Evolutionary conservation across 108 stramenopile genomes (phyloP).

Genomic region (Skeletonema costatum): DNA sequence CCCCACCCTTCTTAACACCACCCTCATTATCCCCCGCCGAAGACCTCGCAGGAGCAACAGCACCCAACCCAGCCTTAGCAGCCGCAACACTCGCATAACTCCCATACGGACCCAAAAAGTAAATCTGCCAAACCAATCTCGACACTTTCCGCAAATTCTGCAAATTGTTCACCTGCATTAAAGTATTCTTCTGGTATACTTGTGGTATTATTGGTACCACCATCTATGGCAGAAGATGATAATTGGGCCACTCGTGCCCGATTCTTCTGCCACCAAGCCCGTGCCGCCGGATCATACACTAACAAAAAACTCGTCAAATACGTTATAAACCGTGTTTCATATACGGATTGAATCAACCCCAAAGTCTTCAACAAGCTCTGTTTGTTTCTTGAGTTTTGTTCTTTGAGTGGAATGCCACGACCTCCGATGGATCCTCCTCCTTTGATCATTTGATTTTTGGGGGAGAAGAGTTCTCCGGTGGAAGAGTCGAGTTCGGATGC

Average conservation of each 20-base stretch:
- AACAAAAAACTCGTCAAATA: slow-evolving; percentile 85
- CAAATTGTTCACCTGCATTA: slow-evolving; percentile 53
- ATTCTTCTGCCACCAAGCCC: slow-evolving; percentile 69
- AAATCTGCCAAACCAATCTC: slow-evolving; percentile 87
- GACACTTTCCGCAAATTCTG: slow-evolving; percentile 85
- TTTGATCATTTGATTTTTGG: slow-evolving; percentile 68
- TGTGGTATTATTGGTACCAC: background rate
- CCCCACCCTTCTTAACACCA: background rate
- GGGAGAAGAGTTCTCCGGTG: slow-evolving; percentile 64
- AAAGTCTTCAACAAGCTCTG: slow-evolving; percentile 15
- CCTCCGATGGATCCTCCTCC: slow-evolving; percentile 60
- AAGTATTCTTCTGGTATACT: slow-evolving; percentile 9
- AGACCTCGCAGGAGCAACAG: slow-evolving; percentile 61
- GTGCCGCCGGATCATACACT: slow-evolving; percentile 79
- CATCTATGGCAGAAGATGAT: background rate
- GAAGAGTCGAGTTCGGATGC: slow-evolving; percentile 57
- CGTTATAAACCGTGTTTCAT: slow-evolving; percentile 79
- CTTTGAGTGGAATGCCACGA: slow-evolving; percentile 34
- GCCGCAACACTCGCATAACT: slow-evolving; percentile 72
- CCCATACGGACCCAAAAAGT: slow-evolving; percentile 88
- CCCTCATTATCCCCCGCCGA: background rate
- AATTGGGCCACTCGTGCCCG: background rate
- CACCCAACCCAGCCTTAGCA: slow-evolving; percentile 70
- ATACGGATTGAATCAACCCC: slow-evolving; percentile 74
- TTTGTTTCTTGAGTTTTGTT: background rate